These are phyloP conservation scores for Austropuccinia psidii DNA, from an alignment of 1,284 basidiomycete genomes.

Conservation along the genomic window DNA sequence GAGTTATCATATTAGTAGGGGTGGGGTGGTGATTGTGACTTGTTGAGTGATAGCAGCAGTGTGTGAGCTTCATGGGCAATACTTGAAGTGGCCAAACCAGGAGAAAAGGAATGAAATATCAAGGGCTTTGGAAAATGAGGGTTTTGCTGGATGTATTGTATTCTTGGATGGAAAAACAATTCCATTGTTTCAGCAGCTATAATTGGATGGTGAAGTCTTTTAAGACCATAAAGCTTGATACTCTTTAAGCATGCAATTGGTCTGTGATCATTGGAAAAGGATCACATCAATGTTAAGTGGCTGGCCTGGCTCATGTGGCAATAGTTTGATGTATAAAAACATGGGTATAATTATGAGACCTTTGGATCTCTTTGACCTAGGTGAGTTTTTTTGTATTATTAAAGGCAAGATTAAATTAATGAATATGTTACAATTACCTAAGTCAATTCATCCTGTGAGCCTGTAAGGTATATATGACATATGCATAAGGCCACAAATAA, in stretches of 20 bases:
- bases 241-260: neutral
- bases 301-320: neutral
- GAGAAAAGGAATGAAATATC: neutral
- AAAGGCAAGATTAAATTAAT: neutral
- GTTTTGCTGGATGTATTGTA: neutral
- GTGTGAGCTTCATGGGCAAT: neutral
- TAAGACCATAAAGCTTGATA: neutral
- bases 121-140: neutral
- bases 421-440: too few species aligned
- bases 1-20: neutral
- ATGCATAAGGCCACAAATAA: too few species aligned
- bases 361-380: constrained; percentile 3
- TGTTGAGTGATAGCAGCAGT: neutral
- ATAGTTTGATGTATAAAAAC: neutral
- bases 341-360: neutral
- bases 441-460: neutral
- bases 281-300: too few species aligned
- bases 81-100: neutral
- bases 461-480: too few species aligned
- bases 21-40: neutral
- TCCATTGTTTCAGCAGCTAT: neutral
- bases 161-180: neutral
- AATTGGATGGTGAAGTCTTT: neutral
- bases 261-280: neutral
- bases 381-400: neutral